phyloP scores from a whole-genome alignment of 2,329 filamentous ascomycete species.

The Aspergillus persii region DNA sequence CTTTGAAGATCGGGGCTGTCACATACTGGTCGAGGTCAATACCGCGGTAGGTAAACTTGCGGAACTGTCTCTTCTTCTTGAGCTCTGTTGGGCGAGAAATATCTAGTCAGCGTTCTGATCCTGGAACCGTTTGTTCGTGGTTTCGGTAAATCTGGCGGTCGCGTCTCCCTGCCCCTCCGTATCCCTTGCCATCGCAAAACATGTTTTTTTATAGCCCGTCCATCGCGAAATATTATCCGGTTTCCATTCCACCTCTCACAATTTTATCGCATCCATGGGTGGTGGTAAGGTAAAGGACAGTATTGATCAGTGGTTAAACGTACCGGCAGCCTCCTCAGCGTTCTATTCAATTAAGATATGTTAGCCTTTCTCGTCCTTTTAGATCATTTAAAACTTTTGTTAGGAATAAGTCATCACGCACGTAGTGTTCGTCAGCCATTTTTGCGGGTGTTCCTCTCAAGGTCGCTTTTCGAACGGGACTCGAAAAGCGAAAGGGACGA shows the following conservation, averaged over 20 bases:
- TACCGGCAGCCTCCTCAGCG: conserved; percentile 90
- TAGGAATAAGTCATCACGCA: conserved; percentile 51
- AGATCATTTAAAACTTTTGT: neutral
- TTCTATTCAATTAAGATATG: conserved; percentile 60
- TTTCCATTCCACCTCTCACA: neutral
- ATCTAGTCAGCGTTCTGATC: conserved; percentile 30
- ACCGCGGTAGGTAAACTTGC: conserved; percentile 99
- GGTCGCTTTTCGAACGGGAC: conserved; percentile 45
- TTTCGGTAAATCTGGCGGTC: neutral
- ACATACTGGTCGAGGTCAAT: conserved; percentile 99
- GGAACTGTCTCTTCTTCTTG: conserved; percentile 99
- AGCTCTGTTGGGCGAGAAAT: conserved; percentile 63
- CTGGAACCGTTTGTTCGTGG: conserved; percentile 13
- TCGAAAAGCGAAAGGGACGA: conserved; percentile 46
- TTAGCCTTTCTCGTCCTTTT: conserved; percentile 33
- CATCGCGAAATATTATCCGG: conserved; percentile 5
- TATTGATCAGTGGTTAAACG: conserved; percentile 33
- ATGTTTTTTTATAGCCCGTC: neutral
- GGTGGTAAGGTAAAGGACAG: conserved; percentile 15
- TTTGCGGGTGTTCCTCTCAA: conserved; percentile 53
- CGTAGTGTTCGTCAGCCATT: conserved; percentile 89
- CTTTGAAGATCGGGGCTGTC: conserved; percentile 7
- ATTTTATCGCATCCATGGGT: conserved; percentile 4
- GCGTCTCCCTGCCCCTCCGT: neutral
- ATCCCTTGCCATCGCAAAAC: neutral